Conservation (phyloP, 495 filamentous ascomycete species). For the Penicillium pulvis region DNA sequence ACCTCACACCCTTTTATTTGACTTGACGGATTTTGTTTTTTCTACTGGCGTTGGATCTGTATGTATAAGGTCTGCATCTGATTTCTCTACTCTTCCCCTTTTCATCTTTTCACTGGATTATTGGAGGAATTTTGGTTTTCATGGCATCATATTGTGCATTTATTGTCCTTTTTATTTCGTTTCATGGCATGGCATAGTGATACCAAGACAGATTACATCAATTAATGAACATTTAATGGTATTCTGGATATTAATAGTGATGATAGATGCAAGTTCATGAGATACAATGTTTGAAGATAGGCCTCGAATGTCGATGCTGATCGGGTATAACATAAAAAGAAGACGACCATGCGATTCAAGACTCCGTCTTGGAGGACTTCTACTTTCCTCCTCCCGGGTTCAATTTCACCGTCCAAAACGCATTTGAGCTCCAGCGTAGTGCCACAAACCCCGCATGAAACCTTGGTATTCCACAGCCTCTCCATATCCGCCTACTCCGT, state of each 20-base stretch:
- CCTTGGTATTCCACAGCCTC: conserved; percentile 87
- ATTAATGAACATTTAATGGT: conserved; percentile 11
- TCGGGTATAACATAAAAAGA: conserved; percentile 19
- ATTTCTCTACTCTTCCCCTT: not conserved
- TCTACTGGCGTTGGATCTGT: not conserved
- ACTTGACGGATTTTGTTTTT: not conserved
- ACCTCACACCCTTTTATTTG: not conserved
- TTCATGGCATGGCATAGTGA: conserved; percentile 20
- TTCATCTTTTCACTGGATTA: not conserved
- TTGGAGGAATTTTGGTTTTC: not conserved
- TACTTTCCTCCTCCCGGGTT: not conserved
- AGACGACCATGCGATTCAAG: not conserved
- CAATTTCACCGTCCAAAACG: conserved; percentile 74
- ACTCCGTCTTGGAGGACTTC: not conserved
- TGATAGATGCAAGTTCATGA: conserved; percentile 7
- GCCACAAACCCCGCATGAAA: conserved; percentile 80
- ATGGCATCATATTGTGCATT: not conserved
- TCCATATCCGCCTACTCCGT: conserved; percentile 35
- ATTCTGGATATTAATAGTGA: not conserved
- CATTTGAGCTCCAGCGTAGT: conserved; percentile 85
- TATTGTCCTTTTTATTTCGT: not conserved
- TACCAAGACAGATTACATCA: conserved; percentile 15
- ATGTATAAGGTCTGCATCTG: not conserved
- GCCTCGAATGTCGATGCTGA: conserved; percentile 11
- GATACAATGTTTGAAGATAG: conserved; percentile 6